Base-by-base conservation (phyloP, 2,329 filamentous ascomycete species). In the Fusarium tjaetaba region DNA sequence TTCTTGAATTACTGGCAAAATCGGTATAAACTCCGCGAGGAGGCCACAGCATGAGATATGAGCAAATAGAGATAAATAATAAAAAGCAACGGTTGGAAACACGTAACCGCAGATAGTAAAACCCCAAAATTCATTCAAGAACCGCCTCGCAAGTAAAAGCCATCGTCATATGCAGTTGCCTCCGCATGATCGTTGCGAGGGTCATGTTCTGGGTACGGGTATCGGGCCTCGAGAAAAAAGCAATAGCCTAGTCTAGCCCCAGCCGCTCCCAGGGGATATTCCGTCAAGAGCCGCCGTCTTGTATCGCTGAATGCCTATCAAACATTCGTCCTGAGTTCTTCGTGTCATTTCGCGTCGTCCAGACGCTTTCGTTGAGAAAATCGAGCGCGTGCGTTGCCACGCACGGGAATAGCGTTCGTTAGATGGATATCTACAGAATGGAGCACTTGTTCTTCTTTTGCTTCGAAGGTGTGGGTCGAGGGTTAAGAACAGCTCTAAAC, bases 401-500 rank as follows among this genome's bases (percentile, higher is more conserved):
- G 57, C 57, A 60, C 49, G 57, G 52, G 57, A 39, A 49, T 62
- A 61, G 65, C 61, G 41, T 72, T 69, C 24, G 34, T 57, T 69
- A 69, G 65, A 70, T 61, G 55, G 41, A 60, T 62, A 73, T 81
- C 83, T 88, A 94, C 82, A 94, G 87, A 79, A 94, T 91, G 52
- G 87, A 88, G 86, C 92, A 94, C 85, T 92, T 92, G 75, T 85
- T 84, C 82, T 89, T 89, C 86, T 92, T 92, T 79, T 86, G 83
- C 85, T 90, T 88, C 66, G 82, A 84, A 36, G 84, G 79, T 72
- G 87, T 84, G 26, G 71, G 90, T 77, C 89, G 86, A 65, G 92
- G 92, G 84, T 91, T 93, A 70, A 94, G 85, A 55, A 94, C 92
- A 71, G 92, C 92, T 78, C 92, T 94, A 78, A 20, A 24, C 28